These are phyloP conservation scores for Pichia cephalocereana DNA, from an alignment of 805 yeast genomes.

Conservation along the genomic window DNA sequence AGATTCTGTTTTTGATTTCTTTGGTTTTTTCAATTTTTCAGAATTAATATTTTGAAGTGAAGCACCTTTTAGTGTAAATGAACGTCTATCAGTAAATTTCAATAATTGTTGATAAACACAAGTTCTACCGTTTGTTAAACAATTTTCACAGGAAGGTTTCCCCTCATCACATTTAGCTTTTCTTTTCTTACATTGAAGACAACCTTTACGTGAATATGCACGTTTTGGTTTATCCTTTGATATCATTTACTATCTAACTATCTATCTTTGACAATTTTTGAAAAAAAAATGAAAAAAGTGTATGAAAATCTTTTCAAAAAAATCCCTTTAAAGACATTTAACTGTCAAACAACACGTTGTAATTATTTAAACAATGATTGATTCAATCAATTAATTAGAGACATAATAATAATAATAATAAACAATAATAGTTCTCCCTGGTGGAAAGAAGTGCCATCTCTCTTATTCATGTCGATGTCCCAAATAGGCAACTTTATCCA, in stretches of 20 bases:
- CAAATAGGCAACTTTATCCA: neutral
- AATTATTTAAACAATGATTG: too few relatives aligned
- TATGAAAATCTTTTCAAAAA: too few relatives aligned
- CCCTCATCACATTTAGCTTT: conserved; percentile 34
- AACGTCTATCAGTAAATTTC: conserved; percentile 25
- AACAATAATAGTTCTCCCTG: too few relatives aligned
- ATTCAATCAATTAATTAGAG: too few relatives aligned
- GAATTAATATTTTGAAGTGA: neutral
- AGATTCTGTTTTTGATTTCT: neutral
- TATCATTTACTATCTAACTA: neutral
- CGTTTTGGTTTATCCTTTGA: neutral
- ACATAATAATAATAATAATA: too few relatives aligned
- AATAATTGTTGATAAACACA: conserved; percentile 30
- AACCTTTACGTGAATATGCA: conserved; percentile 34
- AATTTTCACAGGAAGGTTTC: conserved; percentile 34
- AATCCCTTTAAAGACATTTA: neutral
- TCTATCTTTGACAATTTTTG: too few relatives aligned
- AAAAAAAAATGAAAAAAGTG: too few relatives aligned
- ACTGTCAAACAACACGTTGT: too few relatives aligned
- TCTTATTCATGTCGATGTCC: neutral
- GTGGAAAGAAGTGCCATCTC: too few relatives aligned
- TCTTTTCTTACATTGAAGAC: conserved; percentile 36
- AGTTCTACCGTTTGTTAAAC: conserved; percentile 27
- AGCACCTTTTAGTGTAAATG: conserved; percentile 15
- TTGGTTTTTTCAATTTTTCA: neutral